Percentiles rank a stretch among this genome's conserved stretches.
Evolutionary conservation across 2,329 filamentous ascomycete genomes (phyloP).

Genomic region (Uncinocarpus reesii): DNA sequence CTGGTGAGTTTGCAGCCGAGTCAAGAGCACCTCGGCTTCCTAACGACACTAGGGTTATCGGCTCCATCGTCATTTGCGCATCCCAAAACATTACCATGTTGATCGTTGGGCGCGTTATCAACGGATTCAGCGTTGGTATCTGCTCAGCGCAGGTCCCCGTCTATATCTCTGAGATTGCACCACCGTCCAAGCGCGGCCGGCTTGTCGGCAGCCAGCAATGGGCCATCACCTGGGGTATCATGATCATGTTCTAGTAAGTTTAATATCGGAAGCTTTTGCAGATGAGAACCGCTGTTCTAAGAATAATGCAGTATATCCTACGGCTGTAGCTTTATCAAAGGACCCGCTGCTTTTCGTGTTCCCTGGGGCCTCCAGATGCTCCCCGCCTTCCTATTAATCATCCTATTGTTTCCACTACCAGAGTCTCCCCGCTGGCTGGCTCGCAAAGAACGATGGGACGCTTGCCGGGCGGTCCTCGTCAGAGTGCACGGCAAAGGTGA

Average conservation of each 20-base stretch:
- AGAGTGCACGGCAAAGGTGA: conserved; percentile 57
- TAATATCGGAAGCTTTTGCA: not conserved
- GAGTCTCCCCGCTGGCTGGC: conserved; percentile 56
- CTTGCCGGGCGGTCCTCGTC: conserved; percentile 39
- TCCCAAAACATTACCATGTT: conserved; percentile 55
- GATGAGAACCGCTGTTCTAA: too few species aligned
- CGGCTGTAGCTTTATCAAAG: conserved; percentile 51
- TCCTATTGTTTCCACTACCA: conserved; percentile 44
- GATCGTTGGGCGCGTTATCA: conserved; percentile 34
- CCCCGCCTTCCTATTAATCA: conserved; percentile 48
- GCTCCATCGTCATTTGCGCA: conserved; percentile 51
- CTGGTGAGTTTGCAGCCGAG: conserved; percentile 32
- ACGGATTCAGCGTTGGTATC: conserved; percentile 35
- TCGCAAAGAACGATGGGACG: conserved; percentile 51
- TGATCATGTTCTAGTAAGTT: conserved; percentile 51
- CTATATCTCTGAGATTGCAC: conserved; percentile 33
- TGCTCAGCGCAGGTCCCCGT: conserved; percentile 35
- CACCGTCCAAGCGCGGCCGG: conserved; percentile 35
- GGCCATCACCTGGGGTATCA: conserved; percentile 37
- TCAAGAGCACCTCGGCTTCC: not conserved
- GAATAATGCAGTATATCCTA: conserved; percentile 38
- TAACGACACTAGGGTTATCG: conserved; percentile 36
- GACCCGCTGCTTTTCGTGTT: conserved; percentile 48
- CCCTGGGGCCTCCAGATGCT: conserved; percentile 57
- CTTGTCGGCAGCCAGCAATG: conserved; percentile 37